Evolutionary conservation across 2,329 filamentous ascomycete species (phyloP).

Genomic region (Fonsecaea nubica): DNA sequence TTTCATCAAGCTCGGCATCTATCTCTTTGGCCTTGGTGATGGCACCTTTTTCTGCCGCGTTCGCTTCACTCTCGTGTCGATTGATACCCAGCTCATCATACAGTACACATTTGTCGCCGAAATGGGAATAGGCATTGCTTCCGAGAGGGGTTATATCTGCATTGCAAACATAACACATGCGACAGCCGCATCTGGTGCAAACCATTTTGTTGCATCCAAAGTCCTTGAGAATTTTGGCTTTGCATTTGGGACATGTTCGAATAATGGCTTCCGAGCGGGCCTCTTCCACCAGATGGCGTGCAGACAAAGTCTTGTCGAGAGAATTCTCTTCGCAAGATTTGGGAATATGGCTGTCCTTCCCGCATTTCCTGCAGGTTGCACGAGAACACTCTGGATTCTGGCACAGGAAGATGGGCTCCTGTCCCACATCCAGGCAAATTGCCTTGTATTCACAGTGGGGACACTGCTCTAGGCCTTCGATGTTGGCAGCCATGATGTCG

Average conservation of each 20-base stretch:
- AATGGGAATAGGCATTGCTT: constrained; percentile 70
- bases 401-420: constrained; percentile 77
- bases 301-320: constrained; percentile 64
- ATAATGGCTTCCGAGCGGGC: constrained; percentile 83
- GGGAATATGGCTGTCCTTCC: constrained; percentile 72
- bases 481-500: constrained; percentile 69
- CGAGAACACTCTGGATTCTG: constrained; percentile 68
- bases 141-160: constrained; percentile 56
- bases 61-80: constrained; percentile 42
- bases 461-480: constrained; percentile 76
- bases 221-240: constrained; percentile 79
- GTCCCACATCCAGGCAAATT: constrained; percentile 70
- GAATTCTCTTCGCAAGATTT: constrained; percentile 72
- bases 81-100: constrained; percentile 62
- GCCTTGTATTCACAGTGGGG: constrained; percentile 84
- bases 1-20: constrained; percentile 39
- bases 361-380: constrained; percentile 72
- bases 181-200: constrained; percentile 65
- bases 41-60: constrained; percentile 42
- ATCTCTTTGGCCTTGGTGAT: constrained; percentile 42
- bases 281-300: constrained; percentile 76
- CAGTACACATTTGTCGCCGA: constrained; percentile 67
- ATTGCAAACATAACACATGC: constrained; percentile 69
- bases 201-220: constrained; percentile 83
- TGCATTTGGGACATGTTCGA: constrained; percentile 69